Percentiles rank a stretch among this genome's conserved stretches.
Evolutionary conservation across 768 basidiomycete genomes (phyloP).

Genomic region (Chlorophyllum brunneum): DNA sequence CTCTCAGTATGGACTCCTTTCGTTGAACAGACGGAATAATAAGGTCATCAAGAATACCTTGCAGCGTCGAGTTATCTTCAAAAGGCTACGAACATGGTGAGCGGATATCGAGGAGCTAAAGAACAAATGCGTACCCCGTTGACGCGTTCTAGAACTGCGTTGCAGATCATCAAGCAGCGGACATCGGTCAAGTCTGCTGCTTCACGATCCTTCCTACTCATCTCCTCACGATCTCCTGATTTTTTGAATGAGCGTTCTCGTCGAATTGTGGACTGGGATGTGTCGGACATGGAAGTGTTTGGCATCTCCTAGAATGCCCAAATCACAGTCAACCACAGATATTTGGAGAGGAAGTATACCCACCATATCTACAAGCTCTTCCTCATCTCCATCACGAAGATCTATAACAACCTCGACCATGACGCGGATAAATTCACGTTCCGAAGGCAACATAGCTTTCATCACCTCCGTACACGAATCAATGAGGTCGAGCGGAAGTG

Average conservation of each 20-base stretch:
- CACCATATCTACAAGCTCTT: conserved; percentile 20
- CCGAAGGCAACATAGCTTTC: conserved; percentile 74
- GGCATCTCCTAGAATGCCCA: conserved; percentile 1
- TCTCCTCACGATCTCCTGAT: conserved; percentile 49
- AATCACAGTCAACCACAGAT: not conserved
- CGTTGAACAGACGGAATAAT: conserved; percentile 89
- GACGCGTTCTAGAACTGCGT: conserved; percentile 86
- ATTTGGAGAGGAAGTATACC: not conserved
- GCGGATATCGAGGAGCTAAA: not conserved
- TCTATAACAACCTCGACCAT: conserved; percentile 35
- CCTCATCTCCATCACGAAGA: conserved; percentile 30
- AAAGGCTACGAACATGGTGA: conserved; percentile 47
- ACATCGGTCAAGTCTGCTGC: conserved; percentile 72
- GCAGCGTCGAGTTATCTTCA: conserved; percentile 75
- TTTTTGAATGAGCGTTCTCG: conserved; percentile 29
- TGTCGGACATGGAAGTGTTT: conserved; percentile 8
- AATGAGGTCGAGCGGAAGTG: conserved; percentile 75
- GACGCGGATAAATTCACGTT: conserved; percentile 48
- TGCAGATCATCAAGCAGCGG: conserved; percentile 79
- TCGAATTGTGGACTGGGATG: conserved; percentile 22
- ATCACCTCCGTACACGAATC: conserved; percentile 83
- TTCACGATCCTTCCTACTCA: conserved; percentile 62
- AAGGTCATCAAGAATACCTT: conserved; percentile 78
- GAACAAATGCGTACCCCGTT: conserved; percentile 63
- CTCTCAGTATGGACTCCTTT: conserved; percentile 78